These are phyloP conservation scores for Thermomyces lanuginosus DNA, from an alignment of 2,329 filamentous ascomycete genomes.

Conservation along the genomic window DNA sequence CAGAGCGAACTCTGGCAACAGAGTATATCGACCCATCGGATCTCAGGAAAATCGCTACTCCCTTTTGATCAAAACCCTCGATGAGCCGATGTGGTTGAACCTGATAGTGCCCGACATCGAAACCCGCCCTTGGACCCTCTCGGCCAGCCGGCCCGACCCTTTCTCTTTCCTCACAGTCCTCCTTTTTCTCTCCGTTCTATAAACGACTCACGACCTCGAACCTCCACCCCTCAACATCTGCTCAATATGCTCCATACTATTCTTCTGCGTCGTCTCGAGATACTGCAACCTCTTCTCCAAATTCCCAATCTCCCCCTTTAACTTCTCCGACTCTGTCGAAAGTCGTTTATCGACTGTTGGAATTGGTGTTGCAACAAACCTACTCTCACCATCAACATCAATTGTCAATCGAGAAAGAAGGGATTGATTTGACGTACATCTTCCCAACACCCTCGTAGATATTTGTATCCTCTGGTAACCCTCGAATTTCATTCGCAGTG, in stretches of 20 bases:
- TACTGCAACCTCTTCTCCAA: slow-evolving; percentile 83
- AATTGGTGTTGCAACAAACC: slow-evolving; percentile 73
- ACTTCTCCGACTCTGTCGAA: slow-evolving; percentile 52
- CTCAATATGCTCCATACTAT: slow-evolving; percentile 79
- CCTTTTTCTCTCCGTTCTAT: no score
- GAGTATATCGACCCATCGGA: no score
- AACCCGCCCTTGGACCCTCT: no score
- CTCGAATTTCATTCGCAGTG: slow-evolving; percentile 67
- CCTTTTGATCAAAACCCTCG: no score
- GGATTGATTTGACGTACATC: slow-evolving; percentile 47
- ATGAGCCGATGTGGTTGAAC: no score
- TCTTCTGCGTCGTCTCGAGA: slow-evolving; percentile 87
- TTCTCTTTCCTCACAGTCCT: no score
- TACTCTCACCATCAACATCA: slow-evolving; percentile 21
- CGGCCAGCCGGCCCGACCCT: no score
- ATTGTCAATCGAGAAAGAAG: not conserved
- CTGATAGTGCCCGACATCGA: no score
- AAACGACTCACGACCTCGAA: no score
- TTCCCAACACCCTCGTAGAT: slow-evolving; percentile 94
- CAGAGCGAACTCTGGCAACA: no score
- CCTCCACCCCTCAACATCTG: slow-evolving; percentile 66
- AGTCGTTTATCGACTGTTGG: slow-evolving; percentile 60
- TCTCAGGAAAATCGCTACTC: no score
- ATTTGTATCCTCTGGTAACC: slow-evolving; percentile 56
- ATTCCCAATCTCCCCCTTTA: slow-evolving; percentile 62